Evolutionary conservation across 2,329 filamentous ascomycete genomes (phyloP).

Genomic region (Exophiala oligosperma): DNA sequence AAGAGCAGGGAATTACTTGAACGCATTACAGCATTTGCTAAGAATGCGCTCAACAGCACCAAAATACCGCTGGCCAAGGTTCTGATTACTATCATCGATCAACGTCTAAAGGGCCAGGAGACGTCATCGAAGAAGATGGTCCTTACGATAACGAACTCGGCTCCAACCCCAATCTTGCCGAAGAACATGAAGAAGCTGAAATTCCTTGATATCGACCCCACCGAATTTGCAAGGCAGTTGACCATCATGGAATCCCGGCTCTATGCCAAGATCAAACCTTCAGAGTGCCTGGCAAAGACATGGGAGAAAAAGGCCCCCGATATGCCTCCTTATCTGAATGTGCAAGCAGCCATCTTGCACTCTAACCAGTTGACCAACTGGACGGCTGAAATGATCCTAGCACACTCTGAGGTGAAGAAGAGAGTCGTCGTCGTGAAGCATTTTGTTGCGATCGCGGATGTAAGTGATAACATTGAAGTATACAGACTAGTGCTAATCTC

Average conservation of each 20-base stretch:
- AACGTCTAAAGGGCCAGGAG: constrained; percentile 84
- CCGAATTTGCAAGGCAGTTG: constrained; percentile 94
- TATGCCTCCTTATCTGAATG: constrained; percentile 84
- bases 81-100: constrained; percentile 82
- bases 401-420: constrained; percentile 91
- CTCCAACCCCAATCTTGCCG: constrained; percentile 85
- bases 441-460: constrained; percentile 93
- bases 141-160: constrained; percentile 78
- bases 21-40: constrained; percentile 86
- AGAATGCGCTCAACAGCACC: constrained; percentile 87
- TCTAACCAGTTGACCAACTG: constrained; percentile 99
- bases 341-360: constrained; percentile 94
- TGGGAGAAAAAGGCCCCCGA: constrained; percentile 92
- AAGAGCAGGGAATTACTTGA: constrained; percentile 82
- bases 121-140: constrained; percentile 82
- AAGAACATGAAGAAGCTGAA: constrained; percentile 99
- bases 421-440: constrained; percentile 97
- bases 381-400: constrained; percentile 98
- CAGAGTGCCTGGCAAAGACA: constrained; percentile 95
- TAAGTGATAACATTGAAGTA: constrained; percentile 52
- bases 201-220: constrained; percentile 93
- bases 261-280: constrained; percentile 93
- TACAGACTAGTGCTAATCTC: constrained; percentile 26
- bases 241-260: constrained; percentile 95
- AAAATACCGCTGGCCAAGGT: constrained; percentile 86